These are phyloP conservation scores for Dipteronia dyeriana DNA, from an alignment of 345 rosid species.

Conservation along the genomic window DNA sequence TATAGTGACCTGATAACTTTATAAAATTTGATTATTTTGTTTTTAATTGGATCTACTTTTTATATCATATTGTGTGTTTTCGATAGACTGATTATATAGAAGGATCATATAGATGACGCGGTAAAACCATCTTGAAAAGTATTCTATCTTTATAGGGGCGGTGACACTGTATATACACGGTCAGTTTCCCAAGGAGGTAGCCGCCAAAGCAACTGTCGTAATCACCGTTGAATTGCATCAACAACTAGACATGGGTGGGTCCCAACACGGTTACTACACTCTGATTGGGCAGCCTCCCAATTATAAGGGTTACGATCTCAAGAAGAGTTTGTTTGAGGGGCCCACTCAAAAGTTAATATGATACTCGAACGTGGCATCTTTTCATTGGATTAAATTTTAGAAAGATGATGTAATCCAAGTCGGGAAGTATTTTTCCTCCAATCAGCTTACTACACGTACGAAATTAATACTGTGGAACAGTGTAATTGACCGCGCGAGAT, in stretches of 20 bases:
- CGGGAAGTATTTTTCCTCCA: not conserved
- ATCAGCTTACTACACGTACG: slow-evolving; percentile 22
- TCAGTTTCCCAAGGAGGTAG: slow-evolving; percentile 16
- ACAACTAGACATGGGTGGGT: slow-evolving; percentile 24
- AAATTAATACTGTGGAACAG: not conserved
- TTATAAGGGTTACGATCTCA: slow-evolving; percentile 38
- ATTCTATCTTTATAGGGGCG: not conserved
- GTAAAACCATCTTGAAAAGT: no score
- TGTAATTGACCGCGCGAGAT: not conserved
- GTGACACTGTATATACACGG: not conserved
- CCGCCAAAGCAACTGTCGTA: slow-evolving; percentile 36
- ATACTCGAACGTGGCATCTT: not conserved
- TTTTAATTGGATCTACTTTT: no score
- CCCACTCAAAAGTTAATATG: not conserved
- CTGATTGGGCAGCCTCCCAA: slow-evolving; percentile 36
- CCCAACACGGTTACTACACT: slow-evolving; percentile 17
- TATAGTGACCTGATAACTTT: no score
- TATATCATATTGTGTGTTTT: no score
- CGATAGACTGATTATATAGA: no score
- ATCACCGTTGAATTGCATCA: slow-evolving; percentile 20
- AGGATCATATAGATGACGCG: not conserved
- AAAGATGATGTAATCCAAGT: not conserved
- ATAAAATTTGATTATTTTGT: no score
- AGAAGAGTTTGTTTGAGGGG: slow-evolving; percentile 1
- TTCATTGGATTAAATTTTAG: not conserved